Evolutionary conservation across 805 yeast genomes (phyloP).

Genomic region (Schwanniomyces yamadae): DNA sequence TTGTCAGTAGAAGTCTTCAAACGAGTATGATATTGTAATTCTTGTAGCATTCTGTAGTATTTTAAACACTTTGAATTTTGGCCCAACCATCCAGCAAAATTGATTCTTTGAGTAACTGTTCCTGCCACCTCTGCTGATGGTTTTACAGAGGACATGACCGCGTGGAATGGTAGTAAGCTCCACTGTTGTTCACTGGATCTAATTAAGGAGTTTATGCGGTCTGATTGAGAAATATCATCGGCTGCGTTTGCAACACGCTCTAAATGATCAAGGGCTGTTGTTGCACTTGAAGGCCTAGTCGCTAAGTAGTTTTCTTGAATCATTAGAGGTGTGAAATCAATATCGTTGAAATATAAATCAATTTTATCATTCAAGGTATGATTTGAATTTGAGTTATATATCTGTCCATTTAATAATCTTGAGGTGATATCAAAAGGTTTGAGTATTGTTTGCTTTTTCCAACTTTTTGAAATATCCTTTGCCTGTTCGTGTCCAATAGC

Average conservation of each 20-base stretch:
- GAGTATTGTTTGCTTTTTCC: slow-evolving; percentile 88
- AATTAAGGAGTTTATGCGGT: slow-evolving; percentile 74
- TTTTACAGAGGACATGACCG: slow-evolving; percentile 75
- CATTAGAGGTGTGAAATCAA: slow-evolving; percentile 93
- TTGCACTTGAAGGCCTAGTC: slow-evolving; percentile 55
- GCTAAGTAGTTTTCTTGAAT: slow-evolving; percentile 86
- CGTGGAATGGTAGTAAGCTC: slow-evolving; percentile 91
- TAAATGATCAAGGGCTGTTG: slow-evolving; percentile 52
- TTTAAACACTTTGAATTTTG: slow-evolving; percentile 84
- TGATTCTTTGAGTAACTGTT: slow-evolving; percentile 61
- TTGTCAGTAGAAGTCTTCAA: slow-evolving; percentile 76
- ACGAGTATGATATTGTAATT: slow-evolving; percentile 83
- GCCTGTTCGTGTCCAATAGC: slow-evolving; percentile 62
- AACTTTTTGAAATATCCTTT: slow-evolving; percentile 58
- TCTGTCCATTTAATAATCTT: slow-evolving; percentile 56
- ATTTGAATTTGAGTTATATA: slow-evolving; percentile 52
- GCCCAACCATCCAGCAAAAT: slow-evolving; percentile 86
- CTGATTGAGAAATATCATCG: slow-evolving; percentile 81
- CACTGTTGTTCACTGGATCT: slow-evolving; percentile 92
- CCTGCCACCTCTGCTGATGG: slow-evolving; percentile 81
- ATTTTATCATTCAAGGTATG: slow-evolving; percentile 75
- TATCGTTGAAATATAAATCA: slow-evolving; percentile 88
- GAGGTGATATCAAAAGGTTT: slow-evolving; percentile 90
- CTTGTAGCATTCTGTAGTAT: slow-evolving; percentile 76
- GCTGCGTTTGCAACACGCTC: slow-evolving; percentile 75